A percentile compares a stretch with the other conserved stretches of the same genome.
phyloP scores from a whole-genome alignment of 1,284 basidiomycete species.

The Ceratobasidium sp. region DNA sequence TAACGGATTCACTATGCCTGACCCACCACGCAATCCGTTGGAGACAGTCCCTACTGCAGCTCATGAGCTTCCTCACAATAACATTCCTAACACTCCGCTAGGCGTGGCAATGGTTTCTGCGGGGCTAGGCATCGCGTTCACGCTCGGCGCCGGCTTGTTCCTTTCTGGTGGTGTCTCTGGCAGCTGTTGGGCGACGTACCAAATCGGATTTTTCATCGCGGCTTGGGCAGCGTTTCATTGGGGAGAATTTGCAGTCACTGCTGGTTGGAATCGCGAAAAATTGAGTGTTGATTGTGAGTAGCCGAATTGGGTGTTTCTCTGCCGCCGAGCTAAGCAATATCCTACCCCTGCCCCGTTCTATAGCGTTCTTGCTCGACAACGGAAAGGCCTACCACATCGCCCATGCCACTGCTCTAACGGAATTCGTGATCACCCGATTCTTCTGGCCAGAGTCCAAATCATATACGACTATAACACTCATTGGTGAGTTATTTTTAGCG shows the following conservation, averaged over 20 bases:
- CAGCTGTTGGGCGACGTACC: conserved; percentile 78
- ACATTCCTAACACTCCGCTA: conserved; percentile 87
- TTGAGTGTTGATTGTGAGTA: conserved; percentile 92
- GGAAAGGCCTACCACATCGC: conserved; percentile 88
- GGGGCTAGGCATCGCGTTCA: conserved; percentile 74
- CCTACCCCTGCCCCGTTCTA: conserved; percentile 16
- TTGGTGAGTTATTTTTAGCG: conserved; percentile 62
- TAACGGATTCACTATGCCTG: conserved; percentile 44
- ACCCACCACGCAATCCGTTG: conserved; percentile 62
- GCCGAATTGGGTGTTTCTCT: not conserved
- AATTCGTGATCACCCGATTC: conserved; percentile 83
- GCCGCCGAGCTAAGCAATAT: not conserved
- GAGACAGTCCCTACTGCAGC: conserved; percentile 65
- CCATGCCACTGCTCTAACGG: conserved; percentile 81
- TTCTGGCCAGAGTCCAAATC: conserved; percentile 61
- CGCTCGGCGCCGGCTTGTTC: conserved; percentile 67
- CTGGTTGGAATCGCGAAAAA: conserved; percentile 94
- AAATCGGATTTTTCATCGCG: conserved; percentile 85
- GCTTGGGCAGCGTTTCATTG: conserved; percentile 92
- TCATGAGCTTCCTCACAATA: conserved; percentile 59
- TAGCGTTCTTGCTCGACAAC: conserved; percentile 96
- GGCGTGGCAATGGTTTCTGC: conserved; percentile 80
- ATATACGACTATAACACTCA: conserved; percentile 64
- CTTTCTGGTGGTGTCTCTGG: conserved; percentile 61
- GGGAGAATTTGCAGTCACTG: conserved; percentile 95